A percentile compares a stretch with the other conserved stretches of the same genome.
These are phyloP conservation scores for Termitomyces sp. DNA, from an alignment of 768 basidiomycete species.

Conservation along the genomic window DNA sequence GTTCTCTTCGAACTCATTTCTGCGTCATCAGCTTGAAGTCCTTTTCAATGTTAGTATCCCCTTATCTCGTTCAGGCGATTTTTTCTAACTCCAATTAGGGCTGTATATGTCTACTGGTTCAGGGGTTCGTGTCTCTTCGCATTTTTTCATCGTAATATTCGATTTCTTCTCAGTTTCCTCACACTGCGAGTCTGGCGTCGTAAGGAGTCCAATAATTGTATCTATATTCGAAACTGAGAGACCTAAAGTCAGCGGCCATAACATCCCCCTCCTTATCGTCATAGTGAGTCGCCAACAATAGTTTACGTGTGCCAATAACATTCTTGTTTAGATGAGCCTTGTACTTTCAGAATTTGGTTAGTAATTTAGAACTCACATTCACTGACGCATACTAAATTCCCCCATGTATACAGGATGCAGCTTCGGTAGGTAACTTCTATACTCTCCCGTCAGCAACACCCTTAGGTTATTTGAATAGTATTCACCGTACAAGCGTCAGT, in stretches of 20 bases:
- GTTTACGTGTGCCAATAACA: neutral
- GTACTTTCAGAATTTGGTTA: slow-evolving; percentile 50
- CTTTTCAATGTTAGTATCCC: slow-evolving; percentile 43
- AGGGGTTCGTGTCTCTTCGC: slow-evolving; percentile 31
- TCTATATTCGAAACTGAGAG: neutral
- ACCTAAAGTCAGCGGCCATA: slow-evolving; percentile 45
- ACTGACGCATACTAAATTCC: neutral
- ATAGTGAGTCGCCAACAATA: slow-evolving; percentile 30
- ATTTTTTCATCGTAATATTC: neutral
- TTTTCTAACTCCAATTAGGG: slow-evolving; percentile 29
- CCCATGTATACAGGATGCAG: slow-evolving; percentile 30
- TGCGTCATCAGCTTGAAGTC: slow-evolving; percentile 44
- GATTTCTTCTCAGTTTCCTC: slow-evolving; percentile 29
- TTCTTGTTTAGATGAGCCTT: slow-evolving; percentile 29
- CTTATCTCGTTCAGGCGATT: neutral
- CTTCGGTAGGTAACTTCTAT: slow-evolving; percentile 30
- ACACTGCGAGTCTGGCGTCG: slow-evolving; percentile 41
- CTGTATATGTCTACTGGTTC: slow-evolving; percentile 52
- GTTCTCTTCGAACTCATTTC: neutral
- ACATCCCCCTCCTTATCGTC: slow-evolving; percentile 34
- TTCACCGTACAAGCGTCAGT: slow-evolving; percentile 47
- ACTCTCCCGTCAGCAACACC: neutral
- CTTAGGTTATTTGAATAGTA: slow-evolving; percentile 21
- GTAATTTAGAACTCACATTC: slow-evolving; percentile 7
- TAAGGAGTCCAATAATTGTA: slow-evolving; percentile 20